Base-by-base conservation (phyloP, 768 basidiomycete genomes). In the Ramaria rubella region DNA sequence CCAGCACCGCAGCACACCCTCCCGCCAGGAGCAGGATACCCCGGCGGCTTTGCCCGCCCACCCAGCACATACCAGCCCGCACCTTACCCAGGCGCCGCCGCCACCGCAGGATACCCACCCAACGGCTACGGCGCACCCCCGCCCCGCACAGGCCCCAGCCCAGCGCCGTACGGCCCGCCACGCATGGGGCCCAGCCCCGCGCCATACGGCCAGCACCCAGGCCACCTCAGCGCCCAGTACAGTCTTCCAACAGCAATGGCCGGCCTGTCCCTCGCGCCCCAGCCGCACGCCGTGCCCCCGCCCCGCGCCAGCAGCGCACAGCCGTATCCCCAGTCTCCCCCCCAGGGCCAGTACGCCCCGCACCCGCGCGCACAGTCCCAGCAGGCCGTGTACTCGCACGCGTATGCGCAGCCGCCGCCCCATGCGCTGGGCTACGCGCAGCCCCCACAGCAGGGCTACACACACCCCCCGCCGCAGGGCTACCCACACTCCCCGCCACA, bases 391-490 rank as follows among this genome's bases (percentile, higher is more conserved):
- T n/a, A n/a, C n/a, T n/a, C n/a, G n/a, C n/a, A n/a, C n/a, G n/a
- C n/a, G n/a, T 11, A 27, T 48, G 45, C 23, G 11, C 45, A 27
- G 45, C 45, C n/a, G 27, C 15, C 27, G 27, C 27, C 50, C 50
- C 34, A 45, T 36, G 21, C 5, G n/a, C n/a, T n/a, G n/a, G n/a
- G n/a, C n/a, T n/a, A n/a, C n/a, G n/a, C n/a, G n/a, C 38, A 33
- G 40, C 34, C 62, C 62, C 5, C 58, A 58, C 59, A 66, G 59
- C 49, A 36, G 42, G 45, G 24, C 57, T 45, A 15, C 57, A 52
- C 55, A 67, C 64, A 21, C 68, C 68, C n/a, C n/a, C n/a, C n/a
- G n/a, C n/a, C n/a, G n/a, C n/a, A n/a, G n/a, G n/a, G n/a, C n/a
- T 23, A 67, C 17, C 27, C 56, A 4, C 27, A 50, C 14, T 19